Base-by-base conservation (phyloP, 2,329 filamentous ascomycete species). In the Aspergillus candidus region DNA sequence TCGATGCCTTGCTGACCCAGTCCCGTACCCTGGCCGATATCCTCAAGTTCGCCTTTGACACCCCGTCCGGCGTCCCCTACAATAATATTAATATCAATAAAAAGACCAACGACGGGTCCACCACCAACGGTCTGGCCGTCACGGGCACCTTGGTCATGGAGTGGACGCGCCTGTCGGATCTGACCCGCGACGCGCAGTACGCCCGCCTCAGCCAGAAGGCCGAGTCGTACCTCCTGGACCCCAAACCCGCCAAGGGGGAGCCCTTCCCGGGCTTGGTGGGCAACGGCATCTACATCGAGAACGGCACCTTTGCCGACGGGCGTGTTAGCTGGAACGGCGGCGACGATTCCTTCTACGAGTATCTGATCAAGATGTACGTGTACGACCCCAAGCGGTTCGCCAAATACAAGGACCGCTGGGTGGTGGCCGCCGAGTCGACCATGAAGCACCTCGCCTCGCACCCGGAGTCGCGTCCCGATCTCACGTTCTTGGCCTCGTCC, bases 301-400 rank as follows among this genome's bases (percentile, higher is more conserved):
- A 77, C 3, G 88, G 88, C 14, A 56, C 71, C 6, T 91, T 94
- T 54, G 53, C 77, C 11, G 79, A 91, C 58, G 76, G 76, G 17
- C 58, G 53, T 2, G 88, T 89, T 40, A 84, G 86, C 35, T 94
- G 88, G 88, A 77, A 79, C 32, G 87, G 84, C 40, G 84, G 85
- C 6, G 78, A 77, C 27, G 88, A 94, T 63, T 87, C 82, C 35
- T 94, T 84, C 68, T 94, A 94, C 68, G 88, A 94, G 67, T 94
- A 94, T 58, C 77, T 94, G 29, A 83, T 94, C 65, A 94, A 94
- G 72, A 91, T 93, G 86, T 94, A 83, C 57, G 66, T 91, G 43
- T 94, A 94, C 62, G 84, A 91, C 59, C 73, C 79, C 0, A 54
- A 63, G 5, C 74, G 79, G 3, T 94, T 86, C 56, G 66, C 58